Evolutionary conservation across 257 asterid genomes (phyloP).

Genomic region (Euphrasia confusa): DNA sequence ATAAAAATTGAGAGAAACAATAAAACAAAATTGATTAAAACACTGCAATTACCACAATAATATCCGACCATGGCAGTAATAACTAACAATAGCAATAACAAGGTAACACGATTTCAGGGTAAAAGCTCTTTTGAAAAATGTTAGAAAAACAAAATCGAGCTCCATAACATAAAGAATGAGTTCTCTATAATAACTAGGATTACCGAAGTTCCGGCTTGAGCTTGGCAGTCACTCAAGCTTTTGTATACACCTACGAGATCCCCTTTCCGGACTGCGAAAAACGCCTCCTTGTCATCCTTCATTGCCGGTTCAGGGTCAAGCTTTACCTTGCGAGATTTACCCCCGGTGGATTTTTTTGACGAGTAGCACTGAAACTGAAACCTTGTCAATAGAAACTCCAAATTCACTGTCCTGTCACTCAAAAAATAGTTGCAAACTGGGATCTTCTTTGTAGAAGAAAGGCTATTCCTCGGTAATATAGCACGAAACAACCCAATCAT

Average conservation of each 20-base stretch:
- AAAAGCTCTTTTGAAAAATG: too few relatives aligned
- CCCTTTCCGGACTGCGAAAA: constrained; percentile 89
- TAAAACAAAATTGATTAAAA: neutral
- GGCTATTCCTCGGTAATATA: constrained; percentile 43
- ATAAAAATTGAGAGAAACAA: neutral
- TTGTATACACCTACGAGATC: constrained; percentile 85
- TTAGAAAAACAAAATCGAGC: neutral
- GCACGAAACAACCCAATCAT: constrained; percentile 71
- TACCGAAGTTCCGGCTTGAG: constrained; percentile 97
- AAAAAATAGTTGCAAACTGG: constrained; percentile 34
- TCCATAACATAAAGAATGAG: neutral
- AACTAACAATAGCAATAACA: too few relatives aligned
- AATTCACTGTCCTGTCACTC: constrained; percentile 39
- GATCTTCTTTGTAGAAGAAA: constrained; percentile 31
- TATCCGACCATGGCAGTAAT: neutral
- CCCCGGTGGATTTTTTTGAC: constrained; percentile 39
- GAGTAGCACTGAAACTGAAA: constrained; percentile 48
- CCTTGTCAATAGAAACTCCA: constrained; percentile 31
- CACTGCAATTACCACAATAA: neutral
- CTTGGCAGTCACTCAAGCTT: constrained; percentile 82
- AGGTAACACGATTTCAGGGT: too few relatives aligned
- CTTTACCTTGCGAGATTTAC: constrained; percentile 35
- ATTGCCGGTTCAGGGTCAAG: constrained; percentile 33
- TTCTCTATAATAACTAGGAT: neutral
- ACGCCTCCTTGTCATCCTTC: constrained; percentile 88